Evolutionary conservation across 371 early-diverging fungal species (phyloP).

Genomic region (Rhizomucor miehei): DNA sequence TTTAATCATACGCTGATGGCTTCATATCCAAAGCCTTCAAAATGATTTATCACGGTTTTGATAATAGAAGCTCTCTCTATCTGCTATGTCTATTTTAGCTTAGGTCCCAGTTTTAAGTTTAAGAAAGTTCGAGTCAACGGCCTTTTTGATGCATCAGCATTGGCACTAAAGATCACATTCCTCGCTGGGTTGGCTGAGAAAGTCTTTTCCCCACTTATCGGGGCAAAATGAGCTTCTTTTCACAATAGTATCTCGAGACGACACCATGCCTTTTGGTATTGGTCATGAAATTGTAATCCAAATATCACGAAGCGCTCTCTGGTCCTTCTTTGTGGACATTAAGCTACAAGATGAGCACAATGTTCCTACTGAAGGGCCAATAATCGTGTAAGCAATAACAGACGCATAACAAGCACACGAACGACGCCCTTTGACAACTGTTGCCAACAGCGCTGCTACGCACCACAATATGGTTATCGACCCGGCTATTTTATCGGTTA

Average conservation of each 20-base stretch:
- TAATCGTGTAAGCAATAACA: constrained; percentile 36
- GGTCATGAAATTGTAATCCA: constrained; percentile 40
- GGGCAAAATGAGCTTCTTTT: no score
- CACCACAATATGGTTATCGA: constrained; percentile 63
- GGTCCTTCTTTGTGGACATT: constrained; percentile 46
- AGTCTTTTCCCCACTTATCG: no score
- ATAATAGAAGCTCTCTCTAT: no score
- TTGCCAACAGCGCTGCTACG: constrained; percentile 37
- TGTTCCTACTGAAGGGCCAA: constrained; percentile 32
- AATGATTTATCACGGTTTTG: no score
- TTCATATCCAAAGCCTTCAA: no score
- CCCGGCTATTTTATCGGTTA: constrained; percentile 46
- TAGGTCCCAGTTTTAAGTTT: no score
- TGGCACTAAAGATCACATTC: no score
- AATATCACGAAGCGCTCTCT: constrained; percentile 44
- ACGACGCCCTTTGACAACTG: background rate
- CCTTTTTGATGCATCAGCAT: no score
- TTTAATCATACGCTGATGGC: no score
- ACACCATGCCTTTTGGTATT: constrained; percentile 44
- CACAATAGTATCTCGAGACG: background rate
- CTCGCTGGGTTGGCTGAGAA: no score
- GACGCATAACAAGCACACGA: background rate
- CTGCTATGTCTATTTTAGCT: no score
- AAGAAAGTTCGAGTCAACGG: no score
- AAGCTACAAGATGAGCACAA: constrained; percentile 36